Conservation (phyloP, 1,139 yeast genomes). For the Hansenula sp. region DNA sequence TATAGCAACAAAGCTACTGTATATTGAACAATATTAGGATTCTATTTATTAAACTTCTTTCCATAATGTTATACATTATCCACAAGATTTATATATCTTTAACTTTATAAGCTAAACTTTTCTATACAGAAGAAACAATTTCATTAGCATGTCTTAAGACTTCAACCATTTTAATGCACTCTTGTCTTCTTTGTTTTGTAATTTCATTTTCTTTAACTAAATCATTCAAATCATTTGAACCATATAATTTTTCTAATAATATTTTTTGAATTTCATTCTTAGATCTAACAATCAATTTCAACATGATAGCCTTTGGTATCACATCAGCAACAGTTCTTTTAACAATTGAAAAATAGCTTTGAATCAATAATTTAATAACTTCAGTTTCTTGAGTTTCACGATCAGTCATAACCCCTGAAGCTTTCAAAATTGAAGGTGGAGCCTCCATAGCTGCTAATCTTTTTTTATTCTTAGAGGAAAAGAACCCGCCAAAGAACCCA, state of each 20-base stretch:
- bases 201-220: constrained; percentile 89
- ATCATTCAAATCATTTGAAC: constrained; percentile 67
- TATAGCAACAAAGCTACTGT: no score
- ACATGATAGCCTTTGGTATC: constrained; percentile 93
- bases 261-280: constrained; percentile 89
- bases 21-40: no score
- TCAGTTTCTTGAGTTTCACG: constrained; percentile 97
- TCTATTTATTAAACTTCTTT: no score
- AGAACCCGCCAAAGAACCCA: constrained; percentile 94
- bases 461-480: constrained; percentile 89
- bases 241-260: constrained; percentile 81
- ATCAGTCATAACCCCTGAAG: constrained; percentile 92
- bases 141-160: constrained; percentile 86
- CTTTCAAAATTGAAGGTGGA: constrained; percentile 93
- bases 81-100: neutral
- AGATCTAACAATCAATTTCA: constrained; percentile 80
- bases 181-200: constrained; percentile 92
- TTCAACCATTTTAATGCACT: constrained; percentile 92
- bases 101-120: no score
- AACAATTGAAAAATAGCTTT: constrained; percentile 87
- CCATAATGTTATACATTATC: no score
- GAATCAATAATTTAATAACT: constrained; percentile 86
- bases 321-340: constrained; percentile 91
- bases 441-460: constrained; percentile 95
- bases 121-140: constrained; percentile 79